A percentile compares a stretch with the other conserved stretches of the same genome.
phyloP scores from a whole-genome alignment of 768 basidiomycete species.

The Hortiboletus campestris region DNA sequence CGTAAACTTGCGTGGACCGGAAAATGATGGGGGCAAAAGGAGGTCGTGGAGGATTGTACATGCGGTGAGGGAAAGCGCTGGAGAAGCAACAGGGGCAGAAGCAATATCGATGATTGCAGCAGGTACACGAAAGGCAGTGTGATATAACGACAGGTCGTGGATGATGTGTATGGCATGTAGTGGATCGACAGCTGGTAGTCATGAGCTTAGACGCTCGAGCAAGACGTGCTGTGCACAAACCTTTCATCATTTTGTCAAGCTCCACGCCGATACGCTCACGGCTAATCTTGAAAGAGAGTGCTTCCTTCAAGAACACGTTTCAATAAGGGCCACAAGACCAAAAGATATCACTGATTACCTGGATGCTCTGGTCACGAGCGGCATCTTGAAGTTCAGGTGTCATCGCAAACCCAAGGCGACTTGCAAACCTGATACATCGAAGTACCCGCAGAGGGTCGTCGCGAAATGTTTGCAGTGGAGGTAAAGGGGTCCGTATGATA shows the following conservation, averaged over 20 bases:
- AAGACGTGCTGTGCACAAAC: slow-evolving; percentile 36
- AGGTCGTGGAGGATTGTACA: slow-evolving; percentile 58
- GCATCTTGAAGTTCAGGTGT: slow-evolving; percentile 65
- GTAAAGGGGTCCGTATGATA: slow-evolving; percentile 83
- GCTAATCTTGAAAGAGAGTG: slow-evolving; percentile 75
- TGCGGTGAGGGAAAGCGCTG: slow-evolving; percentile 49
- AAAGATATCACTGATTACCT: slow-evolving; percentile 39
- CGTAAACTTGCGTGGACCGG: slow-evolving; percentile 11
- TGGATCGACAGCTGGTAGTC: slow-evolving; percentile 66
- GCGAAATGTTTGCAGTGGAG: slow-evolving; percentile 82
- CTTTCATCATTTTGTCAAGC: slow-evolving; percentile 90
- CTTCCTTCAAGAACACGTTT: slow-evolving; percentile 41
- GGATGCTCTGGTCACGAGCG: slow-evolving; percentile 58
- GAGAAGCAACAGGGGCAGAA: slow-evolving; percentile 41
- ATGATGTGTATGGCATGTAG: slow-evolving; percentile 74
- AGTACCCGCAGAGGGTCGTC: slow-evolving; percentile 96
- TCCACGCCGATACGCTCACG: slow-evolving; percentile 92
- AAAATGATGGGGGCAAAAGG: slow-evolving; percentile 27
- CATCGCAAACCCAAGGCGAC: slow-evolving; percentile 81
- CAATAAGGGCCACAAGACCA: not conserved
- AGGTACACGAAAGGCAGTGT: slow-evolving; percentile 62
- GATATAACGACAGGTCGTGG: slow-evolving; percentile 65
- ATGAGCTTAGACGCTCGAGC: slow-evolving; percentile 1
- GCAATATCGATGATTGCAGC: slow-evolving; percentile 40
- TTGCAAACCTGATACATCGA: slow-evolving; percentile 87